A percentile compares a stretch with the other conserved stretches of the same genome.
Conservation (phyloP, 139 green algal genomes). For the Coccomyxa sp. region DNA sequence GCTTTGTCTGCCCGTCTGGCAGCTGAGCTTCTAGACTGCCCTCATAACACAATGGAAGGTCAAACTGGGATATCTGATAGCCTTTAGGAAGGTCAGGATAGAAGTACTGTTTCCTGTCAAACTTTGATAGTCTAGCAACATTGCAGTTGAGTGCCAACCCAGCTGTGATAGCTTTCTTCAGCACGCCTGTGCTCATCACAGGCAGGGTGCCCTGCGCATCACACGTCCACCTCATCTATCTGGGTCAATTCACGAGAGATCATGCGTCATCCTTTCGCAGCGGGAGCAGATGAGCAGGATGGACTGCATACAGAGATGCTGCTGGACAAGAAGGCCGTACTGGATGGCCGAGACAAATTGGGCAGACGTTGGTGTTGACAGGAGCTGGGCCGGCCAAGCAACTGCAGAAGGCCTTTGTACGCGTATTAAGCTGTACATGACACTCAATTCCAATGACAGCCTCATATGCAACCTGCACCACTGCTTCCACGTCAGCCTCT, state of each 20-base stretch:
- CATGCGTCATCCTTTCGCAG: background rate
- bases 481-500: too few species aligned
- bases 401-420: constrained; percentile 94
- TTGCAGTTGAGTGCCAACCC: constrained; percentile 80
- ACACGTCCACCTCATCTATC: background rate
- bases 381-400: constrained; percentile 80
- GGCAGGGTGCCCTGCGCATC: constrained; percentile 76
- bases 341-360: constrained; percentile 93
- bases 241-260: background rate
- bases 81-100: constrained; percentile 98
- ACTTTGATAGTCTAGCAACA: constrained; percentile 82
- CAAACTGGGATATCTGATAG: constrained; percentile 97
- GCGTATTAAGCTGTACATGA: constrained; percentile 95
- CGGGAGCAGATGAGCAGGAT: background rate
- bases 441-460: constrained; percentile 96
- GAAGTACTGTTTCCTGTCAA: constrained; percentile 99
- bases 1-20: constrained; percentile 31
- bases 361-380: constrained; percentile 92
- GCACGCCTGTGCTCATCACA: constrained; percentile 69
- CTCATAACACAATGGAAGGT: constrained; percentile 63
- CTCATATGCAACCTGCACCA: constrained; percentile 73
- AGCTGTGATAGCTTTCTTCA: constrained; percentile 65
- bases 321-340: constrained; percentile 44
- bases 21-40: constrained; percentile 40
- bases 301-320: background rate